Percentiles rank a stretch among this genome's conserved stretches.
phyloP scores from a whole-genome alignment of 345 rosid species.

The Linum lewisii region DNA sequence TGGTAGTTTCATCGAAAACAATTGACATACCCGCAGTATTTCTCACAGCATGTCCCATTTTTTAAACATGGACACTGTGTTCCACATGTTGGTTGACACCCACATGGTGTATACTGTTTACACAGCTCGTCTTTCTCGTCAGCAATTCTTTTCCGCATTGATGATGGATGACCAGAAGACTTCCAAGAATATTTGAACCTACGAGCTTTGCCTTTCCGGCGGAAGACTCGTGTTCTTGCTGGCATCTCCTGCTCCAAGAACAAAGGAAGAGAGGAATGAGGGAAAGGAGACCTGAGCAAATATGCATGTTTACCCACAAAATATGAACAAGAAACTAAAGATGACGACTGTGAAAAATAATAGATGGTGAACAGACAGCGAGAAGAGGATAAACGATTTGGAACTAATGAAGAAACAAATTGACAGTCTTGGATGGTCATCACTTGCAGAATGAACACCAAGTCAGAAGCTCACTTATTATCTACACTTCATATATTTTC shows the following conservation, averaged over 20 bases:
- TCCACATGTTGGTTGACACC: conserved; percentile 76
- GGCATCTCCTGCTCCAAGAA: conserved; percentile 69
- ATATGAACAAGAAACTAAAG: too few relatives aligned
- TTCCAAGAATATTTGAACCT: conserved; percentile 92
- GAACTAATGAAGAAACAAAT: too few relatives aligned
- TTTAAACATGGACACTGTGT: conserved; percentile 64
- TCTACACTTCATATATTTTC: too few relatives aligned
- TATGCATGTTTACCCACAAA: too few relatives aligned
- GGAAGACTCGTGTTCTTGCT: conserved; percentile 37
- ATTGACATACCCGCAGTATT: conserved; percentile 81
- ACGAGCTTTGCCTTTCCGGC: conserved; percentile 64
- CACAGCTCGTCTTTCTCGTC: conserved; percentile 48
- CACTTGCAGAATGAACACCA: too few relatives aligned
- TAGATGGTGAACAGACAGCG: too few relatives aligned
- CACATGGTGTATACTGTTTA: conserved; percentile 86
- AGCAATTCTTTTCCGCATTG: conserved; percentile 55
- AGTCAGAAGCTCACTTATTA: too few relatives aligned
- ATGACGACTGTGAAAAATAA: too few relatives aligned
- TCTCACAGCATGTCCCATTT: conserved; percentile 83
- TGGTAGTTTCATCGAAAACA: conserved; percentile 6
- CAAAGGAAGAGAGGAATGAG: conserved; percentile 8
- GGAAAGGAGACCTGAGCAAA: neutral
- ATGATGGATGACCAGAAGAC: conserved; percentile 65
- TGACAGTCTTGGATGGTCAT: too few relatives aligned
- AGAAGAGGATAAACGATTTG: too few relatives aligned